Evolutionary conservation across 306 rosid genomes (phyloP).

Genomic region (Comarum palustre): DNA sequence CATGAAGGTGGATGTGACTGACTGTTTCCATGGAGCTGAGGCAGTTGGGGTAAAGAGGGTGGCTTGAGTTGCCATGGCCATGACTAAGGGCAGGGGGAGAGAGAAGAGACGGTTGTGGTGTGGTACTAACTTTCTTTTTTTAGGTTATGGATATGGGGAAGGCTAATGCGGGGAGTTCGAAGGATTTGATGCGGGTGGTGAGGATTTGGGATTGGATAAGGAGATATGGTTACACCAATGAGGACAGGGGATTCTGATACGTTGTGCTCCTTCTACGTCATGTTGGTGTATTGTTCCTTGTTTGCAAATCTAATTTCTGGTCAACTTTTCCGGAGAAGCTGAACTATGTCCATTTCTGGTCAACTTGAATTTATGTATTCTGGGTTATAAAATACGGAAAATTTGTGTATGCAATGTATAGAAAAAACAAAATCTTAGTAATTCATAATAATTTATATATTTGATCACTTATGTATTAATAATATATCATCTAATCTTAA

Average conservation of each 20-base stretch:
- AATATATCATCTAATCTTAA: no score
- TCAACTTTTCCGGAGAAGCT: not conserved
- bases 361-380: no score
- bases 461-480: no score
- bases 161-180: slow-evolving; percentile 10
- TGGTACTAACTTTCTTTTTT: not conserved
- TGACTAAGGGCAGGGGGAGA: slow-evolving; percentile 15
- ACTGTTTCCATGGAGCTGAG: slow-evolving; percentile 60
- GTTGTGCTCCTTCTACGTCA: slow-evolving; percentile 22
- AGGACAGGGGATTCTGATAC: slow-evolving; percentile 44
- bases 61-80: slow-evolving; percentile 90
- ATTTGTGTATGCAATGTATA: no score
- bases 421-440: no score
- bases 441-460: no score
- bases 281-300: slow-evolving; percentile 7
- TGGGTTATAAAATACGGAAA: no score
- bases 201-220: slow-evolving; percentile 53
- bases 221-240: slow-evolving; percentile 53
- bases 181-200: slow-evolving; percentile 41
- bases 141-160: slow-evolving; percentile 1
- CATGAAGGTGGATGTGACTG: slow-evolving; percentile 48
- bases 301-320: slow-evolving; percentile 12
- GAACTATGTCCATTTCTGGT: no score
- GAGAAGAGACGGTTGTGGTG: not conserved
- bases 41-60: slow-evolving; percentile 71